Evolutionary conservation across 2,329 filamentous ascomycete genomes (phyloP).

Genomic region (Pyrenophora teres): DNA sequence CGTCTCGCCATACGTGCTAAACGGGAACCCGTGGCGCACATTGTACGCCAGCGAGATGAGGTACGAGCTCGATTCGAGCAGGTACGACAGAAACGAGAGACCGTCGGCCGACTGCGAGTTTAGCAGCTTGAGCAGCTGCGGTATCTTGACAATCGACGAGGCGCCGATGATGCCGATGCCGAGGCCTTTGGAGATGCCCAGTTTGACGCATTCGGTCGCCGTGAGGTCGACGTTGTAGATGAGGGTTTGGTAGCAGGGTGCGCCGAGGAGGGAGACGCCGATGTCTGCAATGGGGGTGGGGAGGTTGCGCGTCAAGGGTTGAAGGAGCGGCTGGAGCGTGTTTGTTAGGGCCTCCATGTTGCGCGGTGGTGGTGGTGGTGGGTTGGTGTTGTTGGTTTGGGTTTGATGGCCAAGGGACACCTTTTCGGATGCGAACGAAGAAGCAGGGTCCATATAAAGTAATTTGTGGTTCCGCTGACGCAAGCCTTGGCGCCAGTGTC

Average conservation of each 20-base stretch:
- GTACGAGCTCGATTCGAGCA: constrained; percentile 87
- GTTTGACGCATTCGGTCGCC: constrained; percentile 79
- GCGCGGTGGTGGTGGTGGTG: neutral
- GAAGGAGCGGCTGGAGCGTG: constrained; percentile 33
- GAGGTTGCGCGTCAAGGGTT: constrained; percentile 54
- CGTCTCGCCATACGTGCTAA: constrained; percentile 96
- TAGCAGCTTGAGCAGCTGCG: constrained; percentile 92
- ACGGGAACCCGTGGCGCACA: constrained; percentile 85
- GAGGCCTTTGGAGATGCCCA: constrained; percentile 88
- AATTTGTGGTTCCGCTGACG: constrained; percentile 14
- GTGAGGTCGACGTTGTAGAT: constrained; percentile 82
- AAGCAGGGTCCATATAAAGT: neutral
- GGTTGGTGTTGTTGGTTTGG: neutral
- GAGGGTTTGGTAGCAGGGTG: constrained; percentile 82
- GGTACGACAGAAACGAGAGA: constrained; percentile 86
- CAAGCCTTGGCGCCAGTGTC: constrained; percentile 13
- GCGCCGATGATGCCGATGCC: constrained; percentile 92
- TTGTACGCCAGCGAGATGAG: constrained; percentile 93
- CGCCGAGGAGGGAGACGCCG: constrained; percentile 68
- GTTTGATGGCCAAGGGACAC: constrained; percentile 9
- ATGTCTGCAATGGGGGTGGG: constrained; percentile 43
- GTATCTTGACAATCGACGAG: constrained; percentile 91
- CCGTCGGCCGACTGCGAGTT: constrained; percentile 79
- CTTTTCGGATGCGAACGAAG: constrained; percentile 4
- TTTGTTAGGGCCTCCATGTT: constrained; percentile 54